Base-by-base conservation (phyloP, 2,329 filamentous ascomycete species). In the Ascochyta koolunga region DNA sequence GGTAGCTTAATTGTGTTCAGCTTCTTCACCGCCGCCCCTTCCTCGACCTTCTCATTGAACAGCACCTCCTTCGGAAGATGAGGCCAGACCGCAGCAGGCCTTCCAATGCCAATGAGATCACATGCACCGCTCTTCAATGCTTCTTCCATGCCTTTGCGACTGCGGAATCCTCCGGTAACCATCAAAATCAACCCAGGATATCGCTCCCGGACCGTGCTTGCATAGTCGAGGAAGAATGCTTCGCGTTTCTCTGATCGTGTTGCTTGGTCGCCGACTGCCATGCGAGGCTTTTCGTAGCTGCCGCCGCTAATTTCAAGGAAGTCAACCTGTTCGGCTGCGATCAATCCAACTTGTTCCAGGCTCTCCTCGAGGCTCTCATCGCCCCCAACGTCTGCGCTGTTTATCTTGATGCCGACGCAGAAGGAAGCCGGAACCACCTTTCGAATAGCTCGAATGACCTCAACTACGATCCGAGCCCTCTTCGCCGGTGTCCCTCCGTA, bases 221-320 rank as follows among this genome's bases (percentile, higher is more conserved):
- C 83, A 58, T 89, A 89, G 39, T 88, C 83, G 1, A 89, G 76
- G 73, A 90, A 90, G 76, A 87, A 89, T 0, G 86, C 85, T 61
- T 90, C 87, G 7, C 87, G 80, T 0, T 79, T 79, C 11, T 75
- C 72, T 1, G 84, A 86, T 5, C 78, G 77, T 19, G 35, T 43
- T 8, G 38, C 18, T 48, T 58, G 40, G 48, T 59, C 46, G 57
- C 35, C 49, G 13, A 19, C 43, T 35, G 32, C 24, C 50, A 54
- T 53, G n/a, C 31, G 41, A 40, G 50, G 50, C 43, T 63, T 49
- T 19, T 60, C 58, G 48, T 46, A 57, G 3, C 62, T 82, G 0
- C 88, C 87, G 0, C 88, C 88, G 16, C 82, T 85, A 22, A 90
- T 80, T 70, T 91, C 87, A 2, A 90, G 72, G 59, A 89, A 89